Evolutionary conservation across 495 filamentous ascomycete species (phyloP).

Genomic region (Penicillium soppii): DNA sequence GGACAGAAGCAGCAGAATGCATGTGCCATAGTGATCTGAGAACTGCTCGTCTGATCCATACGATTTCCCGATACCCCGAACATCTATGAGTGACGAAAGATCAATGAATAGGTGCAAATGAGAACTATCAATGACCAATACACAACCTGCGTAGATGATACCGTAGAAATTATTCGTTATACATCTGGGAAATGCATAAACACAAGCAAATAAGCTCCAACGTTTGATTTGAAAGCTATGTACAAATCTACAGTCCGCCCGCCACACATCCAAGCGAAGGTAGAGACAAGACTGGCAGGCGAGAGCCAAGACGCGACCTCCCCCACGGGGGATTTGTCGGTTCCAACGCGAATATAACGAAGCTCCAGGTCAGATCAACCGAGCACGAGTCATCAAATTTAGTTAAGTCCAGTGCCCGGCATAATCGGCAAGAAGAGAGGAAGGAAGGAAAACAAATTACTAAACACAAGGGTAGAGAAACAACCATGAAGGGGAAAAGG

Average conservation of each 20-base stretch:
- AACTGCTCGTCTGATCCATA: neutral
- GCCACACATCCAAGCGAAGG: neutral
- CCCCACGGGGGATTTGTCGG: neutral
- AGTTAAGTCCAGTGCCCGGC: slow-evolving; percentile 6
- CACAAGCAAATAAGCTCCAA: slow-evolving; percentile 20
- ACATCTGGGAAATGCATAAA: too few relatives aligned
- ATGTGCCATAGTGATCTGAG: neutral
- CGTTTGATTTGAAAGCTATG: slow-evolving; percentile 24
- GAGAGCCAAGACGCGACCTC: neutral
- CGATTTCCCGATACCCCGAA: slow-evolving; percentile 4
- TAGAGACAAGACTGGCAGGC: neutral
- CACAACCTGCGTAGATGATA: neutral
- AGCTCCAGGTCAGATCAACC: slow-evolving; percentile 2
- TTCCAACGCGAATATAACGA: slow-evolving; percentile 1
- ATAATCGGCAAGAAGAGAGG: slow-evolving; percentile 9
- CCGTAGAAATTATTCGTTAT: too few relatives aligned
- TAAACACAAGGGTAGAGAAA: slow-evolving; percentile 15
- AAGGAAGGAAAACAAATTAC: slow-evolving; percentile 4
- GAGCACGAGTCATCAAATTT: slow-evolving; percentile 12
- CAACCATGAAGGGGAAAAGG: slow-evolving; percentile 18
- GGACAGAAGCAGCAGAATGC: neutral
- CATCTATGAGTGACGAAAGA: slow-evolving; percentile 5
- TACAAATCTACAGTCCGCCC: slow-evolving; percentile 19
- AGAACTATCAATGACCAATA: neutral
- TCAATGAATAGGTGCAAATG: slow-evolving; percentile 1